These are phyloP conservation scores for Paxillus involutus DNA, from an alignment of 768 basidiomycete genomes.

Conservation along the genomic window DNA sequence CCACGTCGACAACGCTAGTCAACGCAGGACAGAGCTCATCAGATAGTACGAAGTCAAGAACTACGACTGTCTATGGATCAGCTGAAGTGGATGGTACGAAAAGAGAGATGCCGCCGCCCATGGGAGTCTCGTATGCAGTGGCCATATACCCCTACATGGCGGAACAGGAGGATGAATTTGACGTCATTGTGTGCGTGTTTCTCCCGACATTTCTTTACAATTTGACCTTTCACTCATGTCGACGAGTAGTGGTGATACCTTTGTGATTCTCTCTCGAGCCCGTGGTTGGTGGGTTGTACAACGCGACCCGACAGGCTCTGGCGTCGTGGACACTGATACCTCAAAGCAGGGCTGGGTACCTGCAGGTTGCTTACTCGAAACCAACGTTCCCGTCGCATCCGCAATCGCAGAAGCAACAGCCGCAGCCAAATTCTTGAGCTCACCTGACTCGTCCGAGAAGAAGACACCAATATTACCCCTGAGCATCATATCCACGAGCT, in stretches of 20 bases:
- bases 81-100: slow-evolving; percentile 34
- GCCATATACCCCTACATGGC: slow-evolving; percentile 99
- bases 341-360: slow-evolving; percentile 96
- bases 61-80: slow-evolving; percentile 14
- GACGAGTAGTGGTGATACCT: slow-evolving; percentile 76
- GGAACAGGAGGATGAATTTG: slow-evolving; percentile 97
- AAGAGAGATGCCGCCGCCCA: slow-evolving; percentile 44
- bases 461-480: slow-evolving; percentile 85
- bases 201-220: background rate
- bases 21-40: slow-evolving; percentile 31
- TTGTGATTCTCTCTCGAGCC: slow-evolving; percentile 89
- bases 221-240: slow-evolving; percentile 4
- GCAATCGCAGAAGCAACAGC: slow-evolving; percentile 83
- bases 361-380: slow-evolving; percentile 94
- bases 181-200: slow-evolving; percentile 87
- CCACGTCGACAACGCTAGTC: slow-evolving; percentile 34
- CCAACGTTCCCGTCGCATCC: slow-evolving; percentile 84
- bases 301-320: slow-evolving; percentile 84
- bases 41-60: slow-evolving; percentile 19
- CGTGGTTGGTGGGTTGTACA: slow-evolving; percentile 99
- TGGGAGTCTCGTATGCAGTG: slow-evolving; percentile 87
- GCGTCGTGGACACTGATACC: slow-evolving; percentile 72
- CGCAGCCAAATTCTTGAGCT: slow-evolving; percentile 48
- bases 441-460: slow-evolving; percentile 36
- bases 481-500: slow-evolving; percentile 95